A percentile compares a stretch with the other conserved stretches of the same genome.
Conservation (phyloP, 768 basidiomycete genomes). For the Candolleomyces eurysporus region DNA sequence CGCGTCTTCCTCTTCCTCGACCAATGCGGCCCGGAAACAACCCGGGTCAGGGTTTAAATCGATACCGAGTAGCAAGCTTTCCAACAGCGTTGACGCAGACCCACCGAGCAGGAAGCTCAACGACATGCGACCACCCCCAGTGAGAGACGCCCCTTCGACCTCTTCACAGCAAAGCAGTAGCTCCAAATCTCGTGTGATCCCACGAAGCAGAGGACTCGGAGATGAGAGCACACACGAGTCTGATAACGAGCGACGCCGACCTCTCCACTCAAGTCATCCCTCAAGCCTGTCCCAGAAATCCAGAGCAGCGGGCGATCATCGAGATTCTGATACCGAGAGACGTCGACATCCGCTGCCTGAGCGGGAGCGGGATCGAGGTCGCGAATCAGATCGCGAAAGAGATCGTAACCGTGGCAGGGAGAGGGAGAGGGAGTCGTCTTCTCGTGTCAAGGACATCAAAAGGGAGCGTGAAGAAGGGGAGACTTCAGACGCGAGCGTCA, state of each 20-base stretch:
- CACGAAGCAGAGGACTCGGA: neutral
- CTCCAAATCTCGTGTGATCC: neutral
- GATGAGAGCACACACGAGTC: neutral
- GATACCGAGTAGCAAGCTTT: constrained; percentile 8
- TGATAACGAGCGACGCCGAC: neutral
- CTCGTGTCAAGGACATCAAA: constrained; percentile 4
- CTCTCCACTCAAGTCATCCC: neutral
- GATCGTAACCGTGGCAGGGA: constrained; percentile 11
- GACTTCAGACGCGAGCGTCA: constrained; percentile 16
- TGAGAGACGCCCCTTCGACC: neutral
- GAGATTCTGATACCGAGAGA: neutral
- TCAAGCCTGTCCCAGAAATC: neutral
- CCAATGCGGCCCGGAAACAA: constrained; percentile 4
- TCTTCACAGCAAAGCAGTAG: neutral
- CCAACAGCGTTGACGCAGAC: neutral
- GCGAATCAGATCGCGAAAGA: constrained; percentile 1
- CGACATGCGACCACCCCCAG: neutral
- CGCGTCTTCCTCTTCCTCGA: constrained; percentile 4
- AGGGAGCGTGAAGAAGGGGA: constrained; percentile 25
- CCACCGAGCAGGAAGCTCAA: neutral
- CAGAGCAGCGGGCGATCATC: neutral
- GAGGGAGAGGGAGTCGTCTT: neutral
- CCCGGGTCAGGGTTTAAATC: constrained; percentile 14
- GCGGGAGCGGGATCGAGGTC: constrained; percentile 19
- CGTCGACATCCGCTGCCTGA: neutral